A percentile compares a stretch with the other conserved stretches of the same genome.
These are phyloP conservation scores for Diaporthe vexans DNA, from an alignment of 2,329 filamentous ascomycete species.

Conservation along the genomic window DNA sequence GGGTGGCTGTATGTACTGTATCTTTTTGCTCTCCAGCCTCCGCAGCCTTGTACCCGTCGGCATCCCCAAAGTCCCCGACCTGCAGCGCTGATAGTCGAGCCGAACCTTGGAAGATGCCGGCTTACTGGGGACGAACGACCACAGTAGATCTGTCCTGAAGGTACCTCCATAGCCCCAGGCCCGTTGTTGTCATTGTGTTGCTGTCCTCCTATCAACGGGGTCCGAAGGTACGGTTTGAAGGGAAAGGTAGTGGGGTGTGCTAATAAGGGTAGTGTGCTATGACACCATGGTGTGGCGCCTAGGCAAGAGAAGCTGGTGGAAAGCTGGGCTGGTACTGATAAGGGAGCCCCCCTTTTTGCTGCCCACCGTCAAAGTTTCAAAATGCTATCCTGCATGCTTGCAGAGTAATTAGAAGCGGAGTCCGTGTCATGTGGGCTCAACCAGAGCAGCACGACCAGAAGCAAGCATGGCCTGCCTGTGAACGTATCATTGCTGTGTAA, in stretches of 20 bases:
- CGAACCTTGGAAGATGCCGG: not conserved
- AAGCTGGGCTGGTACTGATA: slow-evolving; percentile 1
- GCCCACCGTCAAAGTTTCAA: slow-evolving; percentile 29
- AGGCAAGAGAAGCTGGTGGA: slow-evolving; percentile 28
- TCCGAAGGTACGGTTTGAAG: not conserved
- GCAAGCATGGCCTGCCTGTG: not conserved
- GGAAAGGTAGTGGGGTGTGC: not conserved
- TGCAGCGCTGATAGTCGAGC: not conserved
- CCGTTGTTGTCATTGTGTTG: not conserved
- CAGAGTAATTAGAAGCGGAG: slow-evolving; percentile 19
- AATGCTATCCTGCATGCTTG: slow-evolving; percentile 22
- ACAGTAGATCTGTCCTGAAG: not conserved
- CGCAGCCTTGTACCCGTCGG: not conserved
- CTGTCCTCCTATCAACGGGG: slow-evolving; percentile 20
- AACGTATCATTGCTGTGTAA: not conserved
- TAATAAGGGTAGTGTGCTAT: slow-evolving; percentile 10
- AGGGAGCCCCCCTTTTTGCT: slow-evolving; percentile 19
- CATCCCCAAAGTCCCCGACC: not conserved
- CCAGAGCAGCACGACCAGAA: not conserved
- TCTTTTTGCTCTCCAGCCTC: not conserved
- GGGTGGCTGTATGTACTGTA: not conserved
- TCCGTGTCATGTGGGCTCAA: not conserved
- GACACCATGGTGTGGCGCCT: slow-evolving; percentile 28
- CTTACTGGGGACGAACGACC: not conserved
- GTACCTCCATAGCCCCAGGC: not conserved